Percentiles rank a stretch among this genome's conserved stretches.
These are phyloP conservation scores for Cladophialophora immunda DNA, from an alignment of 2,329 filamentous ascomycete genomes.

Conservation along the genomic window DNA sequence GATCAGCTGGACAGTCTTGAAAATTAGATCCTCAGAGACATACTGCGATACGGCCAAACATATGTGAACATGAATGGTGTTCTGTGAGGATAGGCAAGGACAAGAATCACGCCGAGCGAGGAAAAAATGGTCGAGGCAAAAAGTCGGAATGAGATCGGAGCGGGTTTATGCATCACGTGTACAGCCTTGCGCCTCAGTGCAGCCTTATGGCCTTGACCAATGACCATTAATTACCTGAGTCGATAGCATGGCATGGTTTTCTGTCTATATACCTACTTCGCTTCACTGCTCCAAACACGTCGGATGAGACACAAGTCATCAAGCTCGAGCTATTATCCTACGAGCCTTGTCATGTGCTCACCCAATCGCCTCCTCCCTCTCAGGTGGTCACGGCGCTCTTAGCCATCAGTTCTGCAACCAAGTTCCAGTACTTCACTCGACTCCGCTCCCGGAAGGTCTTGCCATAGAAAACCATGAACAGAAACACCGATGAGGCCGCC, in stretches of 20 bases:
- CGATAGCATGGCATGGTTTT: too few relatives aligned
- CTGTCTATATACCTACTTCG: neutral
- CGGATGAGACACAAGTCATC: neutral
- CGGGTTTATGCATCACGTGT: neutral
- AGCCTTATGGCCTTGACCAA: neutral
- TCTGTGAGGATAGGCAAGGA: neutral
- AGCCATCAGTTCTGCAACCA: slow-evolving; percentile 41
- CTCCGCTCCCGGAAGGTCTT: slow-evolving; percentile 48
- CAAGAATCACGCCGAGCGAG: neutral
- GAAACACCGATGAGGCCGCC: slow-evolving; percentile 49
- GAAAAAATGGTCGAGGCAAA: neutral
- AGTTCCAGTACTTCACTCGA: slow-evolving; percentile 49
- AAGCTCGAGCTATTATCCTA: neutral
- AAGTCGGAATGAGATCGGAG: neutral
- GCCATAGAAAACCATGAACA: slow-evolving; percentile 52
- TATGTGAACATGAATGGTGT: neutral
- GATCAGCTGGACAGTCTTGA: neutral
- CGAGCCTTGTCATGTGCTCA: too few relatives aligned
- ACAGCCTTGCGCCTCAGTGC: neutral
- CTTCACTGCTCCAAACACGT: neutral
- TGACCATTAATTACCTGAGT: too few relatives aligned
- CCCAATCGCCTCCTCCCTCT: neutral
- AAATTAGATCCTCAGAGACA: neutral
- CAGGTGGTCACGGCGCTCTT: slow-evolving; percentile 16
- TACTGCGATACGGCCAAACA: neutral